Percentiles rank a stretch among this genome's conserved stretches.
Conservation (phyloP, 805 yeast species). For the Saturnispora hagleri region DNA sequence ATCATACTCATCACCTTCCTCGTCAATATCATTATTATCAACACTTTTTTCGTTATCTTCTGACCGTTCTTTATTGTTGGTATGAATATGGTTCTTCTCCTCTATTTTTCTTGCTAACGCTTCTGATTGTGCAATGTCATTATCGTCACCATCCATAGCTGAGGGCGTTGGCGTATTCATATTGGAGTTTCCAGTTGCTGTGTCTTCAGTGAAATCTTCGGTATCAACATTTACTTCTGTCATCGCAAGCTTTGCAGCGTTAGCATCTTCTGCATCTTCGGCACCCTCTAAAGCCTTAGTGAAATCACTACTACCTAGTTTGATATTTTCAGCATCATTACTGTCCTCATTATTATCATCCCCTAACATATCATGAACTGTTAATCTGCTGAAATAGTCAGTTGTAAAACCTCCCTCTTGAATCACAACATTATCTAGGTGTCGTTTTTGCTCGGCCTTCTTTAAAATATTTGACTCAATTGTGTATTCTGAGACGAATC, state of each 20-base stretch:
- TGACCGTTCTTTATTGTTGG: constrained; percentile 9
- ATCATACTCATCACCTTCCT: constrained; percentile 68
- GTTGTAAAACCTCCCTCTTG: constrained; percentile 98
- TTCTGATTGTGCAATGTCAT: constrained; percentile 13
- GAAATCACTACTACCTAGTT: constrained; percentile 22
- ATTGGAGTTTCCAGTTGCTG: constrained; percentile 28
- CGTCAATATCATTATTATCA: constrained; percentile 54
- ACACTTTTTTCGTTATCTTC: constrained; percentile 23
- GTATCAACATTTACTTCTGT: constrained; percentile 75
- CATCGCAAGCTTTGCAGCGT: constrained; percentile 85
- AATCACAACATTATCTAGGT: constrained; percentile 87
- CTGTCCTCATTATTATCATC: constrained; percentile 33
- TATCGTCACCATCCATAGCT: constrained; percentile 15
- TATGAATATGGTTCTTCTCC: constrained; percentile 1
- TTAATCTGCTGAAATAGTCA: constrained; percentile 82
- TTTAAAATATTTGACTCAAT: constrained; percentile 90
- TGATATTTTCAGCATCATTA: constrained; percentile 37
- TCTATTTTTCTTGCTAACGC: constrained; percentile 18
- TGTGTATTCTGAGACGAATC: constrained; percentile 92
- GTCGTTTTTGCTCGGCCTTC: constrained; percentile 91
- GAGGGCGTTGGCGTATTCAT: constrained; percentile 20
- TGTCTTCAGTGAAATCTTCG: constrained; percentile 66
- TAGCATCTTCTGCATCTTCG: constrained; percentile 86
- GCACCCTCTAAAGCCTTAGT: constrained; percentile 66
- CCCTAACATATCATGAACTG: constrained; percentile 79